Percentiles rank a stretch among this genome's conserved stretches.
Conservation (phyloP, 257 asterid species). For the Apocynum venetum region DNA sequence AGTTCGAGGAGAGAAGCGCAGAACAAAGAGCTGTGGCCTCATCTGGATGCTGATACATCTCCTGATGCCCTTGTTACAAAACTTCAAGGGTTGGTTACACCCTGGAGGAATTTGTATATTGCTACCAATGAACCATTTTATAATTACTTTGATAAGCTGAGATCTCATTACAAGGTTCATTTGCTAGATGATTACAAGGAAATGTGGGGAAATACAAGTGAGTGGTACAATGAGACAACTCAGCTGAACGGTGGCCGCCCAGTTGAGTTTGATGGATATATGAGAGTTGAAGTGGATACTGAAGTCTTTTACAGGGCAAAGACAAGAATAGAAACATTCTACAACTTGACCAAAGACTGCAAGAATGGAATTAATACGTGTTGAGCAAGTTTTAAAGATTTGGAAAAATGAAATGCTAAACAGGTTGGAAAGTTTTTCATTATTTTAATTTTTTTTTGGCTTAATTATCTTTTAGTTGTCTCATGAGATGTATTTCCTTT, state of each 20-base stretch:
- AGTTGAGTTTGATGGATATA: slow-evolving; percentile 85
- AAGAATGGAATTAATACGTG: slow-evolving; percentile 89
- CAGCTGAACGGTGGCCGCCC: slow-evolving; percentile 59
- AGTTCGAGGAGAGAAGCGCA: slow-evolving; percentile 79
- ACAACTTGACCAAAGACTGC: slow-evolving; percentile 82
- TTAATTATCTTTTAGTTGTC: background rate
- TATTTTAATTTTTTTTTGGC: background rate
- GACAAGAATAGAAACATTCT: slow-evolving; percentile 81
- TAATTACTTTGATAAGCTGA: slow-evolving; percentile 84
- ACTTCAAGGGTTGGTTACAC: slow-evolving; percentile 50
- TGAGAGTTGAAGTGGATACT: slow-evolving; percentile 96
- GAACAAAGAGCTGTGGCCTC: slow-evolving; percentile 77
- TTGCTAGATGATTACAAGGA: slow-evolving; percentile 76
- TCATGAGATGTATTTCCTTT: background rate
- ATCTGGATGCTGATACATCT: slow-evolving; percentile 79
- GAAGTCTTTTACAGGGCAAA: slow-evolving; percentile 86
- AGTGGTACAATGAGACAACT: slow-evolving; percentile 84
- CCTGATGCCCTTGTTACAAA: slow-evolving; percentile 69
- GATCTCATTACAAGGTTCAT: slow-evolving; percentile 86
- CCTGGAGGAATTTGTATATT: slow-evolving; percentile 81
- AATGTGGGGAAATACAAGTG: slow-evolving; percentile 85
- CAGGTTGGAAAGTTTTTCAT: slow-evolving; percentile 10
- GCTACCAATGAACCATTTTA: slow-evolving; percentile 90
- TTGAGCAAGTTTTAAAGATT: slow-evolving; percentile 28
- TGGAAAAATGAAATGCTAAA: background rate